A percentile compares a stretch with the other conserved stretches of the same genome.
phyloP scores from a whole-genome alignment of 2,329 filamentous ascomycete species.

The Ramularia endophylla region DNA sequence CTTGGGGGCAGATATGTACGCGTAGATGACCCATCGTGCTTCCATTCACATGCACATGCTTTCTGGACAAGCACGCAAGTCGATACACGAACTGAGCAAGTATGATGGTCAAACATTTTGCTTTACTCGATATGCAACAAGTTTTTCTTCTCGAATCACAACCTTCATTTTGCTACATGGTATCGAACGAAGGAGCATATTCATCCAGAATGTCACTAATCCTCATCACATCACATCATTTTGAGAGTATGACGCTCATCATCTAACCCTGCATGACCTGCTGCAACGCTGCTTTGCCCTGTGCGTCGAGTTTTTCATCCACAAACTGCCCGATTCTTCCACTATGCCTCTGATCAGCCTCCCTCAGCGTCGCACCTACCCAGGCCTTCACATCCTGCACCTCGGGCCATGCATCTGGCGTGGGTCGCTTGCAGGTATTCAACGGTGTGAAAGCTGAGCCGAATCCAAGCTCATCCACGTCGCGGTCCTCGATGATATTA shows the following conservation, averaged over 20 bases:
- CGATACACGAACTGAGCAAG: no score
- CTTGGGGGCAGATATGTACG: no score
- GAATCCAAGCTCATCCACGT: conserved; percentile 92
- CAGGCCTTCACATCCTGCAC: conserved; percentile 72
- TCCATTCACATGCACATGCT: no score
- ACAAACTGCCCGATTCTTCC: conserved; percentile 69
- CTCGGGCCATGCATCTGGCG: conserved; percentile 78
- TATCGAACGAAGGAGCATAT: no score
- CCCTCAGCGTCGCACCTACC: conserved; percentile 75
- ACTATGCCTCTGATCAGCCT: conserved; percentile 66
- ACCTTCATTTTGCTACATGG: no score
- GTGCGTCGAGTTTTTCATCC: conserved; percentile 55
- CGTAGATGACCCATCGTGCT: no score
- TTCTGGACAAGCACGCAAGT: no score
- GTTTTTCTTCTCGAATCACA: no score
- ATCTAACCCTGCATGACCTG: conserved; percentile 29
- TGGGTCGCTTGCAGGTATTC: conserved; percentile 75
- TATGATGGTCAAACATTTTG: no score
- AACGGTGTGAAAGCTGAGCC: conserved; percentile 91
- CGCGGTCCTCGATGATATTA: conserved; percentile 76
- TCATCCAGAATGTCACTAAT: no score
- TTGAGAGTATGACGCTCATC: neutral
- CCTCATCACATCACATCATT: neutral
- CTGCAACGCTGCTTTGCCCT: conserved; percentile 37
- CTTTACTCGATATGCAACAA: no score